phyloP scores from a whole-genome alignment of 1,284 basidiomycete genomes.

The Waitea zeae region DNA sequence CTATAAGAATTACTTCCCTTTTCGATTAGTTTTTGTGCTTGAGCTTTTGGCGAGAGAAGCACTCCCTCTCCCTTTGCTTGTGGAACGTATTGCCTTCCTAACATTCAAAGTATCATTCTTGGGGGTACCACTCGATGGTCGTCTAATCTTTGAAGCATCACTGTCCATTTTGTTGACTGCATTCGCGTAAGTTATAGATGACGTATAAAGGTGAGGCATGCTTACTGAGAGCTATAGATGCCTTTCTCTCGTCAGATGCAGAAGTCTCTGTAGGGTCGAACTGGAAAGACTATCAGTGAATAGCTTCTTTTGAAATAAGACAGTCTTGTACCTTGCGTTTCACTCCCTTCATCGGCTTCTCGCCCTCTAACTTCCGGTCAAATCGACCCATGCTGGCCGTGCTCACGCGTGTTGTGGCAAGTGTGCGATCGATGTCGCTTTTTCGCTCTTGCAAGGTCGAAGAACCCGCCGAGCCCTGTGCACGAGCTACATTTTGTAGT shows the following conservation, averaged over 20 bases:
- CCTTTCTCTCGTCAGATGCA: conserved; percentile 47
- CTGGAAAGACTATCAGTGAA: conserved; percentile 18
- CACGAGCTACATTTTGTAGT: conserved; percentile 62
- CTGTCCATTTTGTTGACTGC: too few species aligned
- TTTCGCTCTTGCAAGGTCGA: conserved; percentile 39
- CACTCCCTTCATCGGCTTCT: conserved; percentile 74
- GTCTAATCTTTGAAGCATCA: too few species aligned
- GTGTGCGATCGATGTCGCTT: conserved; percentile 56
- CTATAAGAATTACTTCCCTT: too few species aligned
- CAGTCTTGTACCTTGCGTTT: conserved; percentile 73
- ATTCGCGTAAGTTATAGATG: too few species aligned
- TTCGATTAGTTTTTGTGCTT: too few species aligned
- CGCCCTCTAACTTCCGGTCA: conserved; percentile 79
- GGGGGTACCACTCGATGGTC: too few species aligned
- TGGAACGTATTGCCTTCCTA: too few species aligned
- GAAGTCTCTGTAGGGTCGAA: conserved; percentile 70
- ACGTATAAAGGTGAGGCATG: too few species aligned
- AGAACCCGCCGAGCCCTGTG: conserved; percentile 20
- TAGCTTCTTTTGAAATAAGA: conserved; percentile 1
- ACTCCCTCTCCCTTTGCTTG: too few species aligned
- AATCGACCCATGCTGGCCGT: conserved; percentile 92
- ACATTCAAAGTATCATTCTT: too few species aligned
- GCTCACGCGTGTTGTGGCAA: conserved; percentile 67
- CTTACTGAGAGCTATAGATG: conserved; percentile 62
- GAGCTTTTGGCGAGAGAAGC: too few species aligned